These are phyloP conservation scores for Podospora tetraspora DNA, from an alignment of 495 filamentous ascomycete species.

Conservation along the genomic window DNA sequence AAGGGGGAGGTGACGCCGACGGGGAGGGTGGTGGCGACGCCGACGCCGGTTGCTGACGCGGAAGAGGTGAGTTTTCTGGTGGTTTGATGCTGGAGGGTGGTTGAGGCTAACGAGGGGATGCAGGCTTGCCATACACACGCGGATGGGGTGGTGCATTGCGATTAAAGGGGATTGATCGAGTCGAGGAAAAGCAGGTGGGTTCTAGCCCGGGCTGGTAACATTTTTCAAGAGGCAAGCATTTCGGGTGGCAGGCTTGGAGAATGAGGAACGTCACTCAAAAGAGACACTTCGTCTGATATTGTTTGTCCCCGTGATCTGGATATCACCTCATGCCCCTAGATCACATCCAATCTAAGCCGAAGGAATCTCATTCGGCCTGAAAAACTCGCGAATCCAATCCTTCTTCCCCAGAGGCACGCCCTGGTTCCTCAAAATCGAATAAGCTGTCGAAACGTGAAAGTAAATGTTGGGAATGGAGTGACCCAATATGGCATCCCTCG, in stretches of 20 bases:
- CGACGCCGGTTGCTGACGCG: background rate
- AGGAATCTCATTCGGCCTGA: background rate
- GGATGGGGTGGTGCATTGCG: background rate
- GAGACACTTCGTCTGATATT: background rate
- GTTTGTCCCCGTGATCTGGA: background rate
- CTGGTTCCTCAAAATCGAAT: constrained; percentile 48
- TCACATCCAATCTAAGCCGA: background rate
- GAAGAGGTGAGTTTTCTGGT: background rate
- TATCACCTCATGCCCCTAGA: background rate
- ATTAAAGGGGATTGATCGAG: background rate
- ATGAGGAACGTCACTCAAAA: background rate
- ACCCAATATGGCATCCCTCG: constrained; percentile 26
- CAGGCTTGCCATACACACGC: background rate
- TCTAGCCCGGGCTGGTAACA: no score
- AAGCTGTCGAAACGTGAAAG: constrained; percentile 53
- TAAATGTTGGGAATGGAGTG: constrained; percentile 52
- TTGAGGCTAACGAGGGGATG: background rate
- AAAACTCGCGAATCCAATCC: constrained; percentile 37
- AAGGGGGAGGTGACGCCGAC: background rate
- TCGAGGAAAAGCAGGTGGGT: no score
- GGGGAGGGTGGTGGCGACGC: background rate
- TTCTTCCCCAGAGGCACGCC: constrained; percentile 54
- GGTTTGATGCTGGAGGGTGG: background rate
- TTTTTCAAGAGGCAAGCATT: background rate
- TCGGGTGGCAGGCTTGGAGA: no score